A percentile compares a stretch with the other conserved stretches of the same genome.
These are phyloP conservation scores for Rauvolfia tetraphylla DNA, from an alignment of 257 asterid genomes.

Conservation along the genomic window DNA sequence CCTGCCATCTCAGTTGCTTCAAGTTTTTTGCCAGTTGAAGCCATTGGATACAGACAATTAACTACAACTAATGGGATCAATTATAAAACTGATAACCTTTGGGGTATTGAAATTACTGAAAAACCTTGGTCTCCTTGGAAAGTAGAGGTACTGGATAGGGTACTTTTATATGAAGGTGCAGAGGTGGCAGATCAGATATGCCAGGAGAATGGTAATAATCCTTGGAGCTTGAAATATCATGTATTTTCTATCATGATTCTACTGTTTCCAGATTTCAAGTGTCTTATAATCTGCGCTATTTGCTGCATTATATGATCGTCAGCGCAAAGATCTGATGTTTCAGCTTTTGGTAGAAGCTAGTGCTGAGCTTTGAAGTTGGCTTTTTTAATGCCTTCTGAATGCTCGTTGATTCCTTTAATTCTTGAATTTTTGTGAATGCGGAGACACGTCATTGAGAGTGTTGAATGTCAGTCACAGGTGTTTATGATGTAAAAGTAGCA, in stretches of 20 bases:
- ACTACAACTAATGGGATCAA: conserved; percentile 29
- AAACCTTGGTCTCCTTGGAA: conserved; percentile 70
- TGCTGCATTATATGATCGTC: not conserved
- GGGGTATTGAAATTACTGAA: conserved; percentile 38
- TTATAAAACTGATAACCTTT: conserved; percentile 36
- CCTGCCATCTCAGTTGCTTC: conserved; percentile 69
- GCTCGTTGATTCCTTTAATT: not conserved
- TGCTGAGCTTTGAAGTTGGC: not conserved
- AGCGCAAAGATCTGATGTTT: not conserved
- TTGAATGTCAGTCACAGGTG: not conserved
- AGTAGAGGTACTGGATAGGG: conserved; percentile 87
- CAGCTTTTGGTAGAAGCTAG: conserved; percentile 2
- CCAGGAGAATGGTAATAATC: conserved; percentile 69
- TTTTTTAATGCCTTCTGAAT: not conserved
- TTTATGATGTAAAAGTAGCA: not conserved
- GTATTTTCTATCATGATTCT: conserved; percentile 5
- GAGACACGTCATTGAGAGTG: not conserved
- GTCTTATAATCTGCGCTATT: not conserved
- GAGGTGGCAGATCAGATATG: conserved; percentile 84
- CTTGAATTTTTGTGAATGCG: not conserved
- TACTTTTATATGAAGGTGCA: conserved; percentile 69
- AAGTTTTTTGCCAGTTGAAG: conserved; percentile 68
- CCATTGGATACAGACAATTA: conserved; percentile 58
- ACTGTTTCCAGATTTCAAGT: not conserved
- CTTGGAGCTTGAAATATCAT: conserved; percentile 12